Percentiles rank a stretch among this genome's conserved stretches.
These are phyloP conservation scores for Aspergillus pseudotamarii DNA, from an alignment of 2,329 filamentous ascomycete genomes.

Conservation along the genomic window DNA sequence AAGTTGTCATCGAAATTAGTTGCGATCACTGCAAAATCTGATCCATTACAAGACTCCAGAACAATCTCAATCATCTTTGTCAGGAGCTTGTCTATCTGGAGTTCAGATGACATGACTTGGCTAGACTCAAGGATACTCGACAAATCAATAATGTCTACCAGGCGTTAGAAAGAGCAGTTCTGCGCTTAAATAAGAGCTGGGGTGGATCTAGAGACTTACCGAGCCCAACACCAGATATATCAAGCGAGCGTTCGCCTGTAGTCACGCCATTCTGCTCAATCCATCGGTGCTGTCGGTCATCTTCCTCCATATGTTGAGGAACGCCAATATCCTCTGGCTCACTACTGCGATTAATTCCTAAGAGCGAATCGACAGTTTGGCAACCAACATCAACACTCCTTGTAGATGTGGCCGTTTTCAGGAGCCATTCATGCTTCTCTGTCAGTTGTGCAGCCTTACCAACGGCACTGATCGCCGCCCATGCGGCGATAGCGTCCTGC, in stretches of 20 bases:
- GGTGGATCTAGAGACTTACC: slow-evolving; percentile 26
- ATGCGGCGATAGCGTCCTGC: slow-evolving; percentile 61
- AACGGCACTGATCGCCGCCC: slow-evolving; percentile 59
- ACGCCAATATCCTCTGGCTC: slow-evolving; percentile 34
- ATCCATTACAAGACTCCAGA: slow-evolving; percentile 63
- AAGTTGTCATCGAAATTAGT: slow-evolving; percentile 63
- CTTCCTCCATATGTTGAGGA: slow-evolving; percentile 39
- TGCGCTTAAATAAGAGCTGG: background rate
- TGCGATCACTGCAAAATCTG: slow-evolving; percentile 62
- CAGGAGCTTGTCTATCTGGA: slow-evolving; percentile 64
- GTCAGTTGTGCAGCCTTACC: slow-evolving; percentile 62
- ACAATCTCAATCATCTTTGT: slow-evolving; percentile 68
- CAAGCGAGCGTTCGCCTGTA: slow-evolving; percentile 41
- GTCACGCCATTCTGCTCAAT: slow-evolving; percentile 45
- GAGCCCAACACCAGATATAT: slow-evolving; percentile 46
- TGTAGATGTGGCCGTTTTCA: slow-evolving; percentile 56
- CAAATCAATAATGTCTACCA: slow-evolving; percentile 64
- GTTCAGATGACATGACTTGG: slow-evolving; percentile 66
- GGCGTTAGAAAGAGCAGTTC: slow-evolving; percentile 37
- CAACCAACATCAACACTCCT: slow-evolving; percentile 57
- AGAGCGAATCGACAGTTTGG: slow-evolving; percentile 58
- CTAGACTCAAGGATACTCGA: slow-evolving; percentile 66
- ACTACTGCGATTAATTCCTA: slow-evolving; percentile 40
- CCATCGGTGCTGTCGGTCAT: slow-evolving; percentile 46
- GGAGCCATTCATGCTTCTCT: slow-evolving; percentile 63